Evolutionary conservation across 805 yeast species (phyloP), one percentile per base, ranked within the genome.

Genomic region (Kregervanrija pseudodelftensis): DNA sequence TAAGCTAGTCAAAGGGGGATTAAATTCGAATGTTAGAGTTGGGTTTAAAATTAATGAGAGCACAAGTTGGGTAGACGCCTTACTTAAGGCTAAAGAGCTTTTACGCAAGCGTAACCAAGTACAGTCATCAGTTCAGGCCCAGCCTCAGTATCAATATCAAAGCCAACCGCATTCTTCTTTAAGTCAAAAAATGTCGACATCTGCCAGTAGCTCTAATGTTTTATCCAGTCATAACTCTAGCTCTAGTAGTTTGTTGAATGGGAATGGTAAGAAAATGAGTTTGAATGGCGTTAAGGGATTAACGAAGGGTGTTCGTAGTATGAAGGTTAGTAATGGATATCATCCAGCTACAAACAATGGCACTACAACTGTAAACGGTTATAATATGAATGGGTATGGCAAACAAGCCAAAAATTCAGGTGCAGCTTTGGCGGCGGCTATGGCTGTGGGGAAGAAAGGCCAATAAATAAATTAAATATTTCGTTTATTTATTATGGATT

Each of bases 1-100:
- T 42, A 59, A 56, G 2, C 45, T 60, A 22, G 58, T 59, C 5
- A 57, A 59, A 37, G 66, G 66, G 9, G 63, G 66, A 15, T 51
- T 63, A 32, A 61, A 60, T 42, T 57, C 63, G 1, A 63, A 61
- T 43, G 60, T 61, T 9, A 44, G 63, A 34, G 56, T 64, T 46
- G 58, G 63, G 41, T 66, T 74, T 37, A 67, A 64, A 34, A 62
- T 77, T 11, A 82, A 82, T 22, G 58, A 58, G 9, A 60, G 67
- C 4, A 70, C 75, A 38, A 73, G 77, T 3, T 84, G 91, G 91
- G 80, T 84, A 11, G 84, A 81, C 40, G 75, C 88, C 41, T 68
- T 84, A 46, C 65, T 84, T 50, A 74, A 75, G 50, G 85, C 88
- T 2, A 80, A 82, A 52, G 79, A 80, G 40, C 55, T 80, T 54